Base-by-base conservation (phyloP, 306 rosid species). In the Lablab purpureus region DNA sequence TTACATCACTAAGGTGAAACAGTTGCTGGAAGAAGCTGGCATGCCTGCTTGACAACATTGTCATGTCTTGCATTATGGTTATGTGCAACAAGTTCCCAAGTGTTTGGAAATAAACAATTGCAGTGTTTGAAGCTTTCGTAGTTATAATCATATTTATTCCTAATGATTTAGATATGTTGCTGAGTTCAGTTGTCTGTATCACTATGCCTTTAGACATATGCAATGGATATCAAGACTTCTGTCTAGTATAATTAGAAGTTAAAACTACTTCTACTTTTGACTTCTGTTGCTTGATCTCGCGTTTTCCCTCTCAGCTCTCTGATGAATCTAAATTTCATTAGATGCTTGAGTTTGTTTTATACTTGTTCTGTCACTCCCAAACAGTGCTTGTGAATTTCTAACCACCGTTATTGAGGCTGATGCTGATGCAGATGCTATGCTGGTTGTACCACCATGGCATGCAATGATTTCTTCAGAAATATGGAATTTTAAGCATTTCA, bases 1-100 rank as follows among this genome's bases (percentile, higher is more conserved):
- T 78, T 95, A 95, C 62, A 81, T 91, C 84, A 93, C 97, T 58
- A 93, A 93, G 91, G 98, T 95, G 91, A 95, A 95, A 84, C 98
- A 93, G 82, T 76, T 95, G 80, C 87, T 73, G 85, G 99, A 91
- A 87, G 93, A 30, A 71, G 95, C 95, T 4, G 89, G 90, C 47
- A 11, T 82, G 37, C 6, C 88, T 65, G 84, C 82, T 78, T 92
- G 88, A 92, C 43, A 36, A 54, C 65, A 28, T 70, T 52, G 71
- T 45, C 66, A 43, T 3, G 58, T 21, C 66, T 59, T 65, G 73
- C 79, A 76, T 71, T 77, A 21, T 73, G 65, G 27, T 64, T 82
- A 37, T 78, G 58, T 73, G 81, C 68, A 74, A n/a, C n/a, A 47
- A 72, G 72, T 58, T 80, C 30, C 25, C 12, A 40, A 50, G 67